These are phyloP conservation scores for Peniophora sp. DNA, from an alignment of 1,284 basidiomycete species.

Conservation along the genomic window DNA sequence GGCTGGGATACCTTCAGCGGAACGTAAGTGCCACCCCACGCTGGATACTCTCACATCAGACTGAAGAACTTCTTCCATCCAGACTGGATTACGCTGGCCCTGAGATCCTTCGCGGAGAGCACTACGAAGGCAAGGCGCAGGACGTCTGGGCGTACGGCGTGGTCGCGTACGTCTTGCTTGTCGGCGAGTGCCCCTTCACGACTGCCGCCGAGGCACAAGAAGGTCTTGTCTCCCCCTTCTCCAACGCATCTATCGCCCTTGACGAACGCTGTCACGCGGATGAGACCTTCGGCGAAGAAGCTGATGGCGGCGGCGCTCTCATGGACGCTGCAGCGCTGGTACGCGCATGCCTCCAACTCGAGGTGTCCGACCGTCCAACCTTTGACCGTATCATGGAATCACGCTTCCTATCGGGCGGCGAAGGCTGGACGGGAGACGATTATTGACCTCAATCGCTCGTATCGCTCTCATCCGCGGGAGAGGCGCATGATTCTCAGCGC, in stretches of 20 bases:
- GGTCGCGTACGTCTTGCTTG: constrained; percentile 90
- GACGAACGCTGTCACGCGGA: constrained; percentile 71
- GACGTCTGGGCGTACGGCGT: constrained; percentile 99
- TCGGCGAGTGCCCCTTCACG: constrained; percentile 93
- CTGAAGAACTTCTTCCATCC: constrained; percentile 12
- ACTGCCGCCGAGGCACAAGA: constrained; percentile 79
- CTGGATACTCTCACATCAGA: constrained; percentile 7
- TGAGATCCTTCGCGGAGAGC: constrained; percentile 91
- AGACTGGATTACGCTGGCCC: constrained; percentile 97
- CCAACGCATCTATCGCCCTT: constrained; percentile 61
- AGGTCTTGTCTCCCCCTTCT: constrained; percentile 68
- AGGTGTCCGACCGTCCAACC: constrained; percentile 66
- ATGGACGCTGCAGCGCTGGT: constrained; percentile 78
- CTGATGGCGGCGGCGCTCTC: constrained; percentile 73
- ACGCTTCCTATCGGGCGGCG: constrained; percentile 66
- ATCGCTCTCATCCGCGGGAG: too few relatives aligned
- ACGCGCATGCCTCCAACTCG: constrained; percentile 69
- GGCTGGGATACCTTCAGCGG: constrained; percentile 96
- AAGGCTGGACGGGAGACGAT: constrained; percentile 44
- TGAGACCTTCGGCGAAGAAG: constrained; percentile 62
- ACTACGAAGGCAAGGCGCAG: constrained; percentile 93
- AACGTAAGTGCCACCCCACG: constrained; percentile 51
- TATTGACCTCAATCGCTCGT: too few relatives aligned
- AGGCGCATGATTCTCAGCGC: constrained; percentile 2
- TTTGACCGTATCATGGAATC: constrained; percentile 75